Evolutionary conservation across 2,329 filamentous ascomycete species (phyloP).

Genomic region (Ascochyta lentis): DNA sequence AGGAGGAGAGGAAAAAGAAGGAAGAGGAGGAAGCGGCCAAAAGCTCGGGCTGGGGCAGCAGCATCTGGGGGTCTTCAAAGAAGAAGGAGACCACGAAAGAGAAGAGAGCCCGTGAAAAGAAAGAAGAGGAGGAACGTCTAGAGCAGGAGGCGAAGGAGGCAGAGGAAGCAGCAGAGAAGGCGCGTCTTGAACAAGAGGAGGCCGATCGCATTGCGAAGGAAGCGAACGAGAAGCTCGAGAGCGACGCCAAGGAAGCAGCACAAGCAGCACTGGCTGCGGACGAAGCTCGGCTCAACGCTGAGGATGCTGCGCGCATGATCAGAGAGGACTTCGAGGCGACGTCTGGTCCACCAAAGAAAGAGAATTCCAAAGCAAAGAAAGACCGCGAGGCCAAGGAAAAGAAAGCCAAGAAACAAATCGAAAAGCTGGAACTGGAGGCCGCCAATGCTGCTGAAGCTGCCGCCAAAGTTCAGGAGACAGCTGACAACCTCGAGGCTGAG

Average conservation of each 20-base stretch:
- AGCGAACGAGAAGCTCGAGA: constrained; percentile 40
- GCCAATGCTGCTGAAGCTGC: constrained; percentile 46
- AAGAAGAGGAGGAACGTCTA: constrained; percentile 28
- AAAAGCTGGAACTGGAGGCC: constrained; percentile 36
- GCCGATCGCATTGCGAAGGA: constrained; percentile 24
- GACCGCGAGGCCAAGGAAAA: constrained; percentile 39
- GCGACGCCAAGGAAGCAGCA: constrained; percentile 26
- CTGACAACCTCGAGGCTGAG: constrained; percentile 40
- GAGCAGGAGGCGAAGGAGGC: constrained; percentile 21
- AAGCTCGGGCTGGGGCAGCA: constrained; percentile 31
- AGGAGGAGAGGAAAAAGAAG: constrained; percentile 34
- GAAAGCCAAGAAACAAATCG: constrained; percentile 36
- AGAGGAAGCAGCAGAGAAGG: constrained; percentile 31
- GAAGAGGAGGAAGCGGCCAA: constrained; percentile 34
- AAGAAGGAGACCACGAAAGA: constrained; percentile 50
- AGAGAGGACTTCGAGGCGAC: constrained; percentile 31
- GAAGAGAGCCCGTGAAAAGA: constrained; percentile 44
- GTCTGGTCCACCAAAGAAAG: constrained; percentile 43
- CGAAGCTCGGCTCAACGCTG: constrained; percentile 23
- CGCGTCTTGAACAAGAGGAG: constrained; percentile 28
- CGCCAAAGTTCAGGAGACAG: constrained; percentile 41
- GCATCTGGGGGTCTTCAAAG: constrained; percentile 34
- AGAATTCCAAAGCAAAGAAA: constrained; percentile 37
- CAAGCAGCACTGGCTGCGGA: constrained; percentile 28
- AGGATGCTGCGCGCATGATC: constrained; percentile 16